Base-by-base conservation (phyloP, 1,284 basidiomycete species). In the Coniophora puteana region DNA sequence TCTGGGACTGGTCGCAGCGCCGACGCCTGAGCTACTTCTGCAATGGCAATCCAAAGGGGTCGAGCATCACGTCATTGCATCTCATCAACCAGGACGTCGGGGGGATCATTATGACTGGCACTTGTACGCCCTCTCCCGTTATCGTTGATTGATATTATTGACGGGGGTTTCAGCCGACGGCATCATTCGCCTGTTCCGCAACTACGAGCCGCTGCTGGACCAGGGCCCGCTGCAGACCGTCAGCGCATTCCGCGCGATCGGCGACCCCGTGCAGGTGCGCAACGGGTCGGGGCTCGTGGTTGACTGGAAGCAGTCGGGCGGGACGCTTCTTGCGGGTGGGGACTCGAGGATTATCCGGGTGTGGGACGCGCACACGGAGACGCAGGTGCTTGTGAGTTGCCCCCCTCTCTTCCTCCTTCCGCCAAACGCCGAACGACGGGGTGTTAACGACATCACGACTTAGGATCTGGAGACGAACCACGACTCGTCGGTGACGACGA, bases 21-120 rank as follows among this genome's bases (percentile, higher is more conserved):
- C 82, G 78, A 51, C 79, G 85, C 36, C 59, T 98, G 41, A 85
- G 83, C 48, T 73, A 82, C 36, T 99, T 98, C 65, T 85, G 79
- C 55, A 98, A 98, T 52, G 92, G 91, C 32, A 94, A 95, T 59
- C 78, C 87, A 1, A 69, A 69, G 40, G 86, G 87, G 28, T 89
- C 85, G 8, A 83, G 79, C 45, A 91, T 98, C 48, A 96, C 95
- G 0, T 84, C 89, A 2, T 67, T 97, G n/a, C 78, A 91, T 41
- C 86, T 98, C 57, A 91, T 99, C 63, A 98, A 99, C 60, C 92
- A 99, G 64, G 93, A 96, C 46, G 88, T 93, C 10, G 89, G 92
- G 16, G 92, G 92, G 1, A 80, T 98, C 45, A 83, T 99, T 46
- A 68, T 99, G 41, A 86, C 90, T 29, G 93, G 84, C 7, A 87